These are phyloP conservation scores for Mycena maculata DNA, from an alignment of 768 basidiomycete species.

Conservation along the genomic window DNA sequence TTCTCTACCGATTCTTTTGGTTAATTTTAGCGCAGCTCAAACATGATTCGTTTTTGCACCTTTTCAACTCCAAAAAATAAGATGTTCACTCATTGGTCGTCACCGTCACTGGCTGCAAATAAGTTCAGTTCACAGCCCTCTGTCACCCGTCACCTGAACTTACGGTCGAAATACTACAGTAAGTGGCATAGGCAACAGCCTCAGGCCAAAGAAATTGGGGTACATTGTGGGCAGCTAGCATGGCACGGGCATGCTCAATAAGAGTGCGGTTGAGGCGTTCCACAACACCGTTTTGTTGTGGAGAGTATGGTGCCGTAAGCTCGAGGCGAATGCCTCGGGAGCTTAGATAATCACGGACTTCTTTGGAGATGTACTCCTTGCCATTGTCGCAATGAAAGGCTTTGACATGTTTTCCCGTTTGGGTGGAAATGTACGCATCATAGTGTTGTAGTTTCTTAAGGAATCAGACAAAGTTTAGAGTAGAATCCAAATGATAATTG, in stretches of 20 bases:
- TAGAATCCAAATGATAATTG: too few species aligned
- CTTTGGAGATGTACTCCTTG: conserved; percentile 11
- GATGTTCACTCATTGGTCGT: background rate
- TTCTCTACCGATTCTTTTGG: background rate
- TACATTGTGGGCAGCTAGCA: conserved; percentile 33
- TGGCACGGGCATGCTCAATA: conserved; percentile 32
- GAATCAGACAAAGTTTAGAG: too few species aligned
- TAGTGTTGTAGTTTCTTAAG: too few species aligned
- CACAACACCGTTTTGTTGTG: conserved; percentile 44
- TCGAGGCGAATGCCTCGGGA: conserved; percentile 35
- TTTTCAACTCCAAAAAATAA: background rate
- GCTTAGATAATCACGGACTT: conserved; percentile 24
- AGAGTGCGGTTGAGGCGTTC: conserved; percentile 38
- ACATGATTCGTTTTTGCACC: background rate
- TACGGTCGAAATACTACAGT: background rate
- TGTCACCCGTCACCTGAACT: conserved; percentile 2
- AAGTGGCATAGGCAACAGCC: too few species aligned
- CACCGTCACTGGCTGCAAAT: background rate
- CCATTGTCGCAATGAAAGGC: conserved; percentile 12
- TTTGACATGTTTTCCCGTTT: background rate
- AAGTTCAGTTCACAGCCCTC: background rate
- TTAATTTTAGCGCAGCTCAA: background rate
- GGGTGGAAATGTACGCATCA: conserved; percentile 16
- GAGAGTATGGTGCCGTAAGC: conserved; percentile 28
- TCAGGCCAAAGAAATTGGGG: conserved; percentile 33